Evolutionary conservation across 257 asterid species (phyloP).

Genomic region (Nicotiana sylvestris): DNA sequence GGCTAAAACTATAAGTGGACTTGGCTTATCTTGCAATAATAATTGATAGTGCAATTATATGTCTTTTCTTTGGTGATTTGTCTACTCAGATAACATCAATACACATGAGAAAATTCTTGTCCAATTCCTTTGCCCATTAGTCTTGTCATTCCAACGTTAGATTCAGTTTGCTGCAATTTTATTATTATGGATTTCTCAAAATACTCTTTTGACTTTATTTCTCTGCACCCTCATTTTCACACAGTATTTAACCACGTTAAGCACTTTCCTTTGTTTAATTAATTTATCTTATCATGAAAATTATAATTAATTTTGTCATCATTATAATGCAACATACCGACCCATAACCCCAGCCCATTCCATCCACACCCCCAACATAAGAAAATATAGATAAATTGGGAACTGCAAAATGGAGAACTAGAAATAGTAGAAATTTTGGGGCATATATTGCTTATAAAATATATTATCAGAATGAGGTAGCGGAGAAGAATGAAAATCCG

Average conservation of each 20-base stretch:
- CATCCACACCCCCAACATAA: not conserved
- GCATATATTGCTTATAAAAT: not conserved
- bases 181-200: not conserved
- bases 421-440: not conserved
- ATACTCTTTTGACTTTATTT: not conserved
- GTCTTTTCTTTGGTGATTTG: not conserved
- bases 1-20: constrained; percentile 1
- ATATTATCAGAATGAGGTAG: not conserved
- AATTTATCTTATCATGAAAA: not conserved
- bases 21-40: not conserved
- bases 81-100: constrained; percentile 6
- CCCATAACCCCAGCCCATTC: not conserved
- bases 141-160: not conserved
- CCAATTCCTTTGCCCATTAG: not conserved
- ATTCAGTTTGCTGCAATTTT: not conserved
- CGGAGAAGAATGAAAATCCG: not conserved
- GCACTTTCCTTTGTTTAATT: not conserved
- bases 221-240: not conserved
- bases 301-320: not conserved
- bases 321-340: not conserved
- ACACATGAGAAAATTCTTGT: not conserved
- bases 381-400: not conserved
- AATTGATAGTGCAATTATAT: not conserved
- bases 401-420: not conserved
- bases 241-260: not conserved